Base-by-base conservation (phyloP, 164 flowering plant species). In the Pachysandra terminalis region DNA sequence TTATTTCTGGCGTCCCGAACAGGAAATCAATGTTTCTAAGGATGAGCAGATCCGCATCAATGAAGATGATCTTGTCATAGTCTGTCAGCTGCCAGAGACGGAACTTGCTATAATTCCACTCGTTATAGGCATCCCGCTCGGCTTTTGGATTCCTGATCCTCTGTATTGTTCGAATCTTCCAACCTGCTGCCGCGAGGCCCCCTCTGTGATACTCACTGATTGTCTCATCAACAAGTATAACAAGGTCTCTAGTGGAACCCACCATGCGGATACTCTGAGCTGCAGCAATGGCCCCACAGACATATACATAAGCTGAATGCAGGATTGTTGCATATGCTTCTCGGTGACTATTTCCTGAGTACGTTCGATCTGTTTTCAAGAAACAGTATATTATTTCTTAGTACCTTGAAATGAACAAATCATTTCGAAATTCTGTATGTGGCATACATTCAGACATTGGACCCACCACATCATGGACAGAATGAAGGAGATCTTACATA, bases 81-180 rank as follows among this genome's bases (percentile, higher is more conserved):
- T 90, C 96, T 8, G 98, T 93, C 67, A 93, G 67, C 70, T 93
- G 98, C 97, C 98, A 93, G 12, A 93, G 90, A n/a, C 97, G 87
- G 71, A 93, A 90, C 63, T 87, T 86, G 83, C 98, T 90, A 77
- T 93, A 93, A 76, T 93, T 93, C 92, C 92, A 93, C 64, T 93
- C 98, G 60, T 93, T 93, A 66, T 93, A 93, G 23, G 98, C 91
- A 56, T 90, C 90, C 10, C 26, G 71, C 73, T 82, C 85, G 21
- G 96, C 96, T 71, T 81, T 83, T 28, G 87, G 85, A 56, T 87
- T 84, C 59, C 94, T 75, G 65, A 84, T 81, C 74, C 88, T 77
- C 63, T 84, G 74, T 16, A 84, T 89, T 14, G 80, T 77, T 57
- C 74, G 76, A 56, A 84, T 69, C 70, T 82, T 85, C 87, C 90